phyloP scores from a whole-genome alignment of 352 stramenopile genomes.

The Pythium volutum region DNA sequence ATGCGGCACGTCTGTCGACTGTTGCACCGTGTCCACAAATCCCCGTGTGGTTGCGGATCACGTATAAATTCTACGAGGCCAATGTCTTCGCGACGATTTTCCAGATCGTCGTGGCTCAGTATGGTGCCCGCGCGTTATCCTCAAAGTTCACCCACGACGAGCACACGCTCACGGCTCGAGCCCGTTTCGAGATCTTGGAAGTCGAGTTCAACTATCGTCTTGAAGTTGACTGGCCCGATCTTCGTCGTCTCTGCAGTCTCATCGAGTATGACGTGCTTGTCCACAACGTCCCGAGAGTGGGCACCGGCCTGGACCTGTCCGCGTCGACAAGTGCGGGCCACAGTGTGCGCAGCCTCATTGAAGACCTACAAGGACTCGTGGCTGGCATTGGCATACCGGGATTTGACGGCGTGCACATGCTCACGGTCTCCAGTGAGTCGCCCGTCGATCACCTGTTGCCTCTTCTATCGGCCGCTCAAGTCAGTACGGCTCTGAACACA shows the following conservation, averaged over 20 bases:
- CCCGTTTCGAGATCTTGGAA: neutral
- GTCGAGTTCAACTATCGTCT: neutral
- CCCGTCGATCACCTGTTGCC: neutral
- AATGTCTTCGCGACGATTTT: neutral
- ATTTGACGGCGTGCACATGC: neutral
- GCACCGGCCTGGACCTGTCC: neutral
- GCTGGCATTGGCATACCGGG: neutral
- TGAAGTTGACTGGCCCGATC: neutral
- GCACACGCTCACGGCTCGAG: neutral
- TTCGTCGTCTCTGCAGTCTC: neutral
- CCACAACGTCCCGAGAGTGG: neutral
- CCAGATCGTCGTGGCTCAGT: neutral
- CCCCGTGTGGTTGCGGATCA: neutral
- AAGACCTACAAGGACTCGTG: neutral
- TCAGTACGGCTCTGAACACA: neutral
- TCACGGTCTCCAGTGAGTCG: neutral
- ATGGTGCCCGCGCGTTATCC: neutral
- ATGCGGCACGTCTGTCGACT: neutral
- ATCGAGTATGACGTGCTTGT: neutral
- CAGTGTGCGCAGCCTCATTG: neutral
- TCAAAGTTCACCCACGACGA: neutral
- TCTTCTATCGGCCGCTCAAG: neutral
- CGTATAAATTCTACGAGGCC: neutral
- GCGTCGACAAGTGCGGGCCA: neutral
- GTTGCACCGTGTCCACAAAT: neutral